Evolutionary conservation across 1,139 yeast species (phyloP).

Genomic region (Hemisphaericaspora xylanilytica): DNA sequence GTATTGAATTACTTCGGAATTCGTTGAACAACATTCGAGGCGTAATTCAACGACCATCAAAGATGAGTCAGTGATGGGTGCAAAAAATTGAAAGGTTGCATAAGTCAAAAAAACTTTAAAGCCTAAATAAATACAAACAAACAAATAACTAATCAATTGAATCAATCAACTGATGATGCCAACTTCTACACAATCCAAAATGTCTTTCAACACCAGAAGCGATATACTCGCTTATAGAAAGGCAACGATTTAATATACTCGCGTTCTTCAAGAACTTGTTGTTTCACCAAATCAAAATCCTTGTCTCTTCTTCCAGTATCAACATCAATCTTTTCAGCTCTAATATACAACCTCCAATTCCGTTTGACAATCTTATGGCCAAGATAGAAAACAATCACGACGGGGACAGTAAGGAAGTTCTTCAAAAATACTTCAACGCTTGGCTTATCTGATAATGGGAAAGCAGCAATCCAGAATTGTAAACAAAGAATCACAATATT

Average conservation of each 20-base stretch:
- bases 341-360: background rate
- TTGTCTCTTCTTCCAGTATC: background rate
- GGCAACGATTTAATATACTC: background rate
- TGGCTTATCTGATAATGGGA: background rate
- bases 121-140: background rate
- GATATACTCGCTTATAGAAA: background rate
- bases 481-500: background rate
- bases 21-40: too few species aligned
- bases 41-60: too few species aligned
- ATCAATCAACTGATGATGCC: background rate
- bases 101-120: background rate
- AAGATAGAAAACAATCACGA: background rate
- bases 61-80: too few species aligned
- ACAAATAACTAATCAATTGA: background rate
- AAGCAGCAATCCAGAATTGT: background rate
- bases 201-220: background rate
- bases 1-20: too few species aligned
- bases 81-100: too few species aligned
- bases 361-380: background rate
- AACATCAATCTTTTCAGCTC: background rate
- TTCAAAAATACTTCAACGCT: background rate
- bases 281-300: background rate
- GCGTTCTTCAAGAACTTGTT: background rate
- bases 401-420: background rate
- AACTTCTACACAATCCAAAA: background rate